Percentiles rank a stretch among this genome's conserved stretches.
Conservation (phyloP, 345 rosid genomes). For the Turnera subulata region DNA sequence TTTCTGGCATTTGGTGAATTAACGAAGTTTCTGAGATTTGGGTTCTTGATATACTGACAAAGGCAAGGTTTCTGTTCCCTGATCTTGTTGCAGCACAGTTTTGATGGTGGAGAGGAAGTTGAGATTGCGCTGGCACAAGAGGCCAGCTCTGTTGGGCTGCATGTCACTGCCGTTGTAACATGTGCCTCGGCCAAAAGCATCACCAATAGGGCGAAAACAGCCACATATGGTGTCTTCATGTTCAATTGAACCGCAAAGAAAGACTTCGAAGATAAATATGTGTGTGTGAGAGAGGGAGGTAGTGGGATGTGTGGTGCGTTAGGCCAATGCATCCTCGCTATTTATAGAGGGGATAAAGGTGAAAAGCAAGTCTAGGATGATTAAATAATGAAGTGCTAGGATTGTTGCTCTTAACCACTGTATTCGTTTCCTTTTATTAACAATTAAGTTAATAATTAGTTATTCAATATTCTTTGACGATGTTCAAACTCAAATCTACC, state of each 20-base stretch:
- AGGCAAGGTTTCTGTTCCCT: constrained; percentile 87
- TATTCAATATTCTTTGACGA: no score
- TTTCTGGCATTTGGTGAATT: constrained; percentile 85
- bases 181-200: constrained; percentile 39
- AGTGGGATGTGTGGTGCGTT: constrained; percentile 14
- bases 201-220: constrained; percentile 36
- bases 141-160: constrained; percentile 74
- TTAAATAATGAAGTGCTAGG: no score
- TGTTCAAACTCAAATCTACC: no score
- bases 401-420: no score
- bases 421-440: no score
- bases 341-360: constrained; percentile 48
- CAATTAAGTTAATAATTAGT: no score
- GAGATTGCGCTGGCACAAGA: constrained; percentile 80
- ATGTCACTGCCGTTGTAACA: constrained; percentile 59
- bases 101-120: constrained; percentile 59
- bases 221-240: constrained; percentile 45
- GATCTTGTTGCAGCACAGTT: constrained; percentile 68
- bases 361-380: constrained; percentile 9
- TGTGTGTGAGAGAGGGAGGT: background rate
- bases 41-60: constrained; percentile 78
- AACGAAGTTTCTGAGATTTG: constrained; percentile 56
- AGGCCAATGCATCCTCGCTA: constrained; percentile 21
- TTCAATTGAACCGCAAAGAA: background rate
- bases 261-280: background rate